Evolutionary conservation across 2,329 filamentous ascomycete genomes (phyloP).

Genomic region (Rutstroemia sp.): DNA sequence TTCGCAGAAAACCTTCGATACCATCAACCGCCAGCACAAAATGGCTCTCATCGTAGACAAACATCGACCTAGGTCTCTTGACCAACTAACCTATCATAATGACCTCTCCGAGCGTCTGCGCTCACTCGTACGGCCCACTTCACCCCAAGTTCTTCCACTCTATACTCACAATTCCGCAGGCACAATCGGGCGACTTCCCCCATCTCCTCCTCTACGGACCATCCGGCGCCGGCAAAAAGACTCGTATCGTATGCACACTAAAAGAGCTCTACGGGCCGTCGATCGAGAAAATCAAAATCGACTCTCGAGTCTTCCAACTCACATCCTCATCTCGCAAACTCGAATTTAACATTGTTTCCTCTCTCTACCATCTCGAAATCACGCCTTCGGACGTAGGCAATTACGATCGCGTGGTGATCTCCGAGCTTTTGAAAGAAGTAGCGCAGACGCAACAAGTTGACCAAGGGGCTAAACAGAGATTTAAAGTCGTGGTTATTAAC

Average conservation of each 20-base stretch:
- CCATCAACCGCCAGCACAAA: not conserved
- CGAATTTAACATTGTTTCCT: conserved; percentile 98
- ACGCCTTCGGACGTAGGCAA: conserved; percentile 95
- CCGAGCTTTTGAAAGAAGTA: conserved; percentile 94
- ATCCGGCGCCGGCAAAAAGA: conserved; percentile 96
- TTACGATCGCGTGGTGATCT: conserved; percentile 91
- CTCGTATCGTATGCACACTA: conserved; percentile 86
- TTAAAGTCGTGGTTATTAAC: conserved; percentile 99
- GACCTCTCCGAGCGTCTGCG: conserved; percentile 82
- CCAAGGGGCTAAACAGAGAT: conserved; percentile 77
- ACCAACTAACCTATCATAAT: conserved; percentile 76
- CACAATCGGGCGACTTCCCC: conserved; percentile 94
- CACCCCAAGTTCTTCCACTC: too few species aligned
- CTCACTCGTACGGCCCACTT: conserved; percentile 59
- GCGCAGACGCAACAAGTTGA: conserved; percentile 99
- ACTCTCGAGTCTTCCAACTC: conserved; percentile 86
- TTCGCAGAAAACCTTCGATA: not conserved
- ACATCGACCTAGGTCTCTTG: conserved; percentile 65
- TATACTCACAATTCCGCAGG: conserved; percentile 43
- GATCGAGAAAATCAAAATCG: conserved; percentile 99
- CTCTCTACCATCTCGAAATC: conserved; percentile 96
- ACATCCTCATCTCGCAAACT: conserved; percentile 94
- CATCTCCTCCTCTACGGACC: conserved; percentile 96
- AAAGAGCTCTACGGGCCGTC: conserved; percentile 93
- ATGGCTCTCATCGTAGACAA: conserved; percentile 69